These are phyloP conservation scores for Chaetoceros tenuissimus DNA, from an alignment of 108 stramenopile species.

Conservation along the genomic window DNA sequence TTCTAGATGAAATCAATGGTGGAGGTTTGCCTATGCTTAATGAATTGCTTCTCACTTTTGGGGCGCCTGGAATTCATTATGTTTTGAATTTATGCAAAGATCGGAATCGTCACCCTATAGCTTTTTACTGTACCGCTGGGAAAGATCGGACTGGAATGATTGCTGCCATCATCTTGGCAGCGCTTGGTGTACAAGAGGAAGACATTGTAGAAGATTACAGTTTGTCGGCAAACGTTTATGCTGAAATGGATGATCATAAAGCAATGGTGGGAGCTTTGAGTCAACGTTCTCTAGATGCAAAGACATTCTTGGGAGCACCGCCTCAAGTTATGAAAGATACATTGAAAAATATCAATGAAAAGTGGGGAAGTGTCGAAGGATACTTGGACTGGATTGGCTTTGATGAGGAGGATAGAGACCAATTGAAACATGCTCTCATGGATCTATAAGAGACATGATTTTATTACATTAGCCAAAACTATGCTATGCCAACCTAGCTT, in stretches of 20 bases:
- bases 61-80: conserved; percentile 76
- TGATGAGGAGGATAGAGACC: conserved; percentile 9
- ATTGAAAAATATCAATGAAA: conserved; percentile 51
- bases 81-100: conserved; percentile 75
- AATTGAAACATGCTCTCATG: not conserved
- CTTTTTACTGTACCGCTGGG: conserved; percentile 92
- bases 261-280: conserved; percentile 90
- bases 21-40: conserved; percentile 88
- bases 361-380: conserved; percentile 75
- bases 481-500: not conserved
- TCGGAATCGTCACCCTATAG: conserved; percentile 69
- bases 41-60: conserved; percentile 74
- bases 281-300: conserved; percentile 77
- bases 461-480: not conserved
- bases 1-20: conserved; percentile 80
- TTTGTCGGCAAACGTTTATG: conserved; percentile 84
- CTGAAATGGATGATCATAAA: conserved; percentile 87
- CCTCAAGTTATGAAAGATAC: conserved; percentile 83
- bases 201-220: conserved; percentile 85
- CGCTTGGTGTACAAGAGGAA: conserved; percentile 61
- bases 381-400: conserved; percentile 86
- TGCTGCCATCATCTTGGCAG: conserved; percentile 67
- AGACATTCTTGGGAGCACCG: conserved; percentile 85
- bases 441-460: not conserved
- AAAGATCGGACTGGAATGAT: conserved; percentile 88